Evolutionary conservation across 2,329 filamentous ascomycete genomes (phyloP).

Genomic region (Aspergillus versicolor): DNA sequence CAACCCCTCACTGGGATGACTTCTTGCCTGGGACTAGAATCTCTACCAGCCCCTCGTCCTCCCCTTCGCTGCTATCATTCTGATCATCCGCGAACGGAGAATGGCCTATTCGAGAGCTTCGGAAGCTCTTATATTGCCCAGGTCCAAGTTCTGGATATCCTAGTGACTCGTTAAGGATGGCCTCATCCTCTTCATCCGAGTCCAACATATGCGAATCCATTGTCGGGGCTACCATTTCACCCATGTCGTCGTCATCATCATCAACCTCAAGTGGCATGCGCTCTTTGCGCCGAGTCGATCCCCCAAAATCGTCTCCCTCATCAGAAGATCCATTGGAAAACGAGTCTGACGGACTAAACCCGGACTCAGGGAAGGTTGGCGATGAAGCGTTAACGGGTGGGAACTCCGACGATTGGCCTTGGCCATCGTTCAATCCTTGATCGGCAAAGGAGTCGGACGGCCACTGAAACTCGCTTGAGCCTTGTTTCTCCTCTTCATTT

Average conservation of each 20-base stretch:
- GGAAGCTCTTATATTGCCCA: slow-evolving; percentile 44
- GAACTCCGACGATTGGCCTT: slow-evolving; percentile 30
- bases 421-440: slow-evolving; percentile 35
- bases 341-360: slow-evolving; percentile 40
- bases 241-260: slow-evolving; percentile 51
- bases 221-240: slow-evolving; percentile 47
- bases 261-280: slow-evolving; percentile 60
- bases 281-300: slow-evolving; percentile 41
- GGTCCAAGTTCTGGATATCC: slow-evolving; percentile 65
- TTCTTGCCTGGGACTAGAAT: slow-evolving; percentile 45
- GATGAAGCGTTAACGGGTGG: slow-evolving; percentile 29
- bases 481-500: slow-evolving; percentile 17
- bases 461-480: slow-evolving; percentile 31
- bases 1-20: slow-evolving; percentile 14
- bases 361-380: slow-evolving; percentile 37
- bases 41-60: slow-evolving; percentile 46
- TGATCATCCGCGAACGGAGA: slow-evolving; percentile 42
- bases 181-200: slow-evolving; percentile 55
- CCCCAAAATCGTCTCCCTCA: slow-evolving; percentile 37
- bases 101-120: slow-evolving; percentile 27
- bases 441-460: slow-evolving; percentile 39
- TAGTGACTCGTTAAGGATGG: slow-evolving; percentile 61
- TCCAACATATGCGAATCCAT: slow-evolving; percentile 49
- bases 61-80: slow-evolving; percentile 45
- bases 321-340: slow-evolving; percentile 45